Base-by-base conservation (phyloP, 164 flowering plant genomes). In the Warburgia ugandensis region DNA sequence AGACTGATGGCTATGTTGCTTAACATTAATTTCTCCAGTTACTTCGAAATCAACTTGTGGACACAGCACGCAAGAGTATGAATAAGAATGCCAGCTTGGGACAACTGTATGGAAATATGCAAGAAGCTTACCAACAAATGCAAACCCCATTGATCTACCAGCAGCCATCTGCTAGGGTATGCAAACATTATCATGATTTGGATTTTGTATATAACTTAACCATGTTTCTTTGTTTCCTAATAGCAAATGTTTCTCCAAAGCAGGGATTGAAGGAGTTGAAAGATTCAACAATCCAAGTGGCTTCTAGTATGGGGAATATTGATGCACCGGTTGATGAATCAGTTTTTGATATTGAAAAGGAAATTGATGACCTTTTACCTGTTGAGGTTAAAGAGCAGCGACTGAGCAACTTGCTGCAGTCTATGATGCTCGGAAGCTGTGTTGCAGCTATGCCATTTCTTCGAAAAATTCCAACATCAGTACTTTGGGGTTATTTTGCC, bases 401-500 rank as follows among this genome's bases (percentile, higher is more conserved):
- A 7, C 22, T 94, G 8, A 94, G 99, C 59, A 94, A 94, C 73
- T 70, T 94, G 56, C 83, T 94, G 60, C 99, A n/a, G n/a, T n/a
- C n/a, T n/a, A n/a, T n/a, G n/a, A n/a, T n/a, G n/a, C n/a, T n/a
- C n/a, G n/a, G n/a, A n/a, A n/a, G n/a, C n/a, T n/a, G n/a, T n/a
- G n/a, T n/a, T n/a, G n/a, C n/a, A n/a, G n/a, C n/a, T n/a, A n/a
- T n/a, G n/a, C n/a, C n/a, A n/a, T n/a, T n/a, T n/a, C n/a, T n/a
- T n/a, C n/a, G n/a, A n/a, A n/a, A n/a, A n/a, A n/a, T n/a, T n/a
- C n/a, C n/a, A 31, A 94, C 97, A 25, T 86, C 99, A 20, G 97
- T 94, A 12, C 86, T 94, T 22, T 94, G 99, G 99, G 99, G 99
- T 23, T 94, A 94, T 62, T 94, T 94, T 42, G 99, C 99, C 38